A percentile compares a stretch with the other conserved stretches of the same genome.
phyloP scores from a whole-genome alignment of 2,329 filamentous ascomycete genomes.

The Hypoxylon sp. region DNA sequence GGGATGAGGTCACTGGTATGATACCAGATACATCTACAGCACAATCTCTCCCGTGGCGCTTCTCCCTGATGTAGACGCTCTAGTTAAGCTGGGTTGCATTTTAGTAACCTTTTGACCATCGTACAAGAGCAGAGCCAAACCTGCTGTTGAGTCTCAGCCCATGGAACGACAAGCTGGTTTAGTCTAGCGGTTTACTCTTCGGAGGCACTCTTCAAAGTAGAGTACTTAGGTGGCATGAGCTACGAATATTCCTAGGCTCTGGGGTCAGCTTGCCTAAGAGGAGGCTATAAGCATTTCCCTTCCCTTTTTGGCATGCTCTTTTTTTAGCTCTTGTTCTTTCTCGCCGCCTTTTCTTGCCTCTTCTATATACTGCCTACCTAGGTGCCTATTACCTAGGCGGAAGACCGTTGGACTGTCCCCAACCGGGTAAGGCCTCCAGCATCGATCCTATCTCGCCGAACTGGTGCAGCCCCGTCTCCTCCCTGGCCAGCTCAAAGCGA shows the following conservation, averaged over 20 bases:
- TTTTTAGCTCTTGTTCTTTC: background rate
- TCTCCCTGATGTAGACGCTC: too few relatives aligned
- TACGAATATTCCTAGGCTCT: background rate
- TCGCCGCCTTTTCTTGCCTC: background rate
- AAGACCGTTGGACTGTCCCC: constrained; percentile 20
- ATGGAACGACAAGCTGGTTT: too few relatives aligned
- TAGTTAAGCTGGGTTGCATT: too few relatives aligned
- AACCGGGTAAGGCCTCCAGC: constrained; percentile 45
- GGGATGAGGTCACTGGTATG: too few relatives aligned
- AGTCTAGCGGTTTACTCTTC: background rate
- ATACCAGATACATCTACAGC: too few relatives aligned
- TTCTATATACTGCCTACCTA: background rate
- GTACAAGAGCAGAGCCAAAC: too few relatives aligned
- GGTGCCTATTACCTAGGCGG: constrained; percentile 6
- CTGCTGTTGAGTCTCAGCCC: too few relatives aligned
- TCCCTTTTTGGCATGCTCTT: background rate
- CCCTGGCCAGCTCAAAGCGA: constrained; percentile 50
- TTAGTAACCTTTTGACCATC: too few relatives aligned
- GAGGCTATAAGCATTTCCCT: background rate
- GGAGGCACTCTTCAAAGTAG: background rate
- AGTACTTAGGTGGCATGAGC: too few relatives aligned
- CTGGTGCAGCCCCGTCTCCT: constrained; percentile 46
- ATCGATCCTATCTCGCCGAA: constrained; percentile 59
- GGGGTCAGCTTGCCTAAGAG: background rate
- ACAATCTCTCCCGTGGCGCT: too few relatives aligned